A percentile compares a stretch with the other conserved stretches of the same genome.
Evolutionary conservation across 345 rosid genomes (phyloP).

Genomic region (Hirschfeldia incana): DNA sequence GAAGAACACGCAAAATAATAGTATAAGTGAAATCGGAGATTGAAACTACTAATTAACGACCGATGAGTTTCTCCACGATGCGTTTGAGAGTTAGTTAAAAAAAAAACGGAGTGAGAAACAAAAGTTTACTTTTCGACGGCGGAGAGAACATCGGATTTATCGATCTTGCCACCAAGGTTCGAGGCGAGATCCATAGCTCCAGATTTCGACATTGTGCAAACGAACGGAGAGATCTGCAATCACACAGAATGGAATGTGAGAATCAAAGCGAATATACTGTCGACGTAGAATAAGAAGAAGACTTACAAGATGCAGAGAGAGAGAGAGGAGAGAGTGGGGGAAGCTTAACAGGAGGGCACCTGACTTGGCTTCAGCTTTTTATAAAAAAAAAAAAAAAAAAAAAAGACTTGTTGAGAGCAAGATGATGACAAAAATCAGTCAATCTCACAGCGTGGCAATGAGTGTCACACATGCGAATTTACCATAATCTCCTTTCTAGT

Average conservation of each 20-base stretch:
- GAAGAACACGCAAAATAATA: neutral
- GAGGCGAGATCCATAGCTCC: conserved; percentile 89
- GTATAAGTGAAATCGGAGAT: neutral
- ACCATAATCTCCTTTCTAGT: neutral
- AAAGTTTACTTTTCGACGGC: conserved; percentile 75
- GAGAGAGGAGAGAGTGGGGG: neutral
- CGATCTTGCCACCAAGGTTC: conserved; percentile 91
- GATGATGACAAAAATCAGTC: neutral
- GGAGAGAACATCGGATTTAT: conserved; percentile 71
- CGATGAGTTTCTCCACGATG: neutral
- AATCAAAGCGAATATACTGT: neutral
- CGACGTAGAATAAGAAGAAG: neutral
- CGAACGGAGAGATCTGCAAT: conserved; percentile 33
- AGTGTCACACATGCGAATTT: neutral
- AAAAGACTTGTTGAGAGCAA: neutral
- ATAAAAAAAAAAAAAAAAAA: neutral
- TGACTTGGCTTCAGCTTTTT: conserved; percentile 9
- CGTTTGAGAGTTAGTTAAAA: neutral
- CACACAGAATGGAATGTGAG: neutral
- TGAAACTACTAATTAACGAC: conserved; percentile 3
- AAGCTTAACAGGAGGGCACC: conserved; percentile 4
- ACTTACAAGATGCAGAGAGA: conserved; percentile 10
- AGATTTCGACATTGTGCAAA: conserved; percentile 51
- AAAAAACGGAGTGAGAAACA: neutral
- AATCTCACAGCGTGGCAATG: neutral